A percentile compares a stretch with the other conserved stretches of the same genome.
These are phyloP conservation scores for Aegilops sharonensis DNA, from an alignment of 176 grass and related monocot species.

Conservation along the genomic window DNA sequence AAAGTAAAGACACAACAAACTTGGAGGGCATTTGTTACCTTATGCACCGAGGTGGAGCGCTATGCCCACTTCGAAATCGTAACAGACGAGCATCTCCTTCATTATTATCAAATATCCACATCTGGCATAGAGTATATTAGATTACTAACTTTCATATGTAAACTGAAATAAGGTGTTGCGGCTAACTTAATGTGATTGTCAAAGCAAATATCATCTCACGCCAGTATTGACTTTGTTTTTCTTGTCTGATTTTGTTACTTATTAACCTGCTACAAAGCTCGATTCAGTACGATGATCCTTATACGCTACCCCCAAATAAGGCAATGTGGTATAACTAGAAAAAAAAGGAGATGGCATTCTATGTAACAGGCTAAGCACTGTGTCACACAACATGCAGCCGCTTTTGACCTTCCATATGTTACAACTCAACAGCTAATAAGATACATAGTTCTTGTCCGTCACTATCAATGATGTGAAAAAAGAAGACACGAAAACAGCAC, in stretches of 20 bases:
- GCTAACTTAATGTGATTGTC: constrained; percentile 7
- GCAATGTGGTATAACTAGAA: neutral
- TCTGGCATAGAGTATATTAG: constrained; percentile 50
- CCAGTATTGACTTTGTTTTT: neutral
- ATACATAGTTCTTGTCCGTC: neutral
- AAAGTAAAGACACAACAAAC: constrained; percentile 15
- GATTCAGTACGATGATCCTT: neutral
- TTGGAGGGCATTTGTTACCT: constrained; percentile 44
- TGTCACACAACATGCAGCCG: neutral
- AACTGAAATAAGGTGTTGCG: neutral
- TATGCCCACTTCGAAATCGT: constrained; percentile 96
- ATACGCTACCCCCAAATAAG: neutral
- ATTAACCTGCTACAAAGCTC: neutral
- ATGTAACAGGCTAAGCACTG: neutral
- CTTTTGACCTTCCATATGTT: neutral
- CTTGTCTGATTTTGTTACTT: neutral
- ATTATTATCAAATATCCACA: constrained; percentile 97
- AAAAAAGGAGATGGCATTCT: neutral
- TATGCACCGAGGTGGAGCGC: constrained; percentile 89
- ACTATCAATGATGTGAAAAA: neutral
- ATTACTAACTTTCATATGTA: neutral
- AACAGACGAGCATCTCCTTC: constrained; percentile 89
- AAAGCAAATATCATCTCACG: neutral
- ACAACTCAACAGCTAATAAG: neutral
- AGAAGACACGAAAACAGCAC: constrained; percentile 12